Percentiles rank a stretch among this genome's conserved stretches.
Conservation (phyloP, 148 eudicot genomes). For the Drosera capensis region DNA sequence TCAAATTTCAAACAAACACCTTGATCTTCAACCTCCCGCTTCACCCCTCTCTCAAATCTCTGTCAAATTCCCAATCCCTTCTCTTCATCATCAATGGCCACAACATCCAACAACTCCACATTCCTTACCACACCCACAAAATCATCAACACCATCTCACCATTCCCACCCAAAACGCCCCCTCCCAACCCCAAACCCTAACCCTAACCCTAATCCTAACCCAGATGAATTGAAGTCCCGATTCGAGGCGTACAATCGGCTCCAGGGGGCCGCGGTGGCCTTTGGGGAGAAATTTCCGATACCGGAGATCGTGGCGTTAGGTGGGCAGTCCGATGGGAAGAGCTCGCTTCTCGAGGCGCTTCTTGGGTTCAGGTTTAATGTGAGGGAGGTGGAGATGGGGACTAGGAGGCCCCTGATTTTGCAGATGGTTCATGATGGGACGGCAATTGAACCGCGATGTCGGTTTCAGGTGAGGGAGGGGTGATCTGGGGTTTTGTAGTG, state of each 20-base stretch:
- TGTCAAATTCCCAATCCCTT: too few relatives aligned
- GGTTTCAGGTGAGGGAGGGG: constrained; percentile 73
- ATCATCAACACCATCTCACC: too few relatives aligned
- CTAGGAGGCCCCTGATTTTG: constrained; percentile 75
- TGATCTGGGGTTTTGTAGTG: not conserved
- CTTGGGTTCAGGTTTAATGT: constrained; percentile 91
- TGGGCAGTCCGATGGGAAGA: constrained; percentile 98
- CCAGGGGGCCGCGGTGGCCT: constrained; percentile 92
- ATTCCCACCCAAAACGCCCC: not conserved
- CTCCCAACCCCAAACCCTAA: constrained; percentile 13
- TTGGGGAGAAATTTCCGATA: constrained; percentile 91
- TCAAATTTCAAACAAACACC: too few relatives aligned
- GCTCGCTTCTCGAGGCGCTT: constrained; percentile 95
- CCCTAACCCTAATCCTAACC: constrained; percentile 2
- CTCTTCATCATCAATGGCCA: too few relatives aligned
- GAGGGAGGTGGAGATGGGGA: constrained; percentile 96
- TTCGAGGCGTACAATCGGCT: constrained; percentile 91
- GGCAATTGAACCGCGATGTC: constrained; percentile 76
- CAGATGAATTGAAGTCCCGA: constrained; percentile 36
- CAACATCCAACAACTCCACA: too few relatives aligned
- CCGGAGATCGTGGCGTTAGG: constrained; percentile 95
- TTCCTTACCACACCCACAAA: too few relatives aligned
- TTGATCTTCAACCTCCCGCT: too few relatives aligned
- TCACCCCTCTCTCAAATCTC: too few relatives aligned
- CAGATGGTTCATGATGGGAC: constrained; percentile 90